Base-by-base conservation (phyloP, 2,329 filamentous ascomycete genomes). In the Clonostachys rosea region DNA sequence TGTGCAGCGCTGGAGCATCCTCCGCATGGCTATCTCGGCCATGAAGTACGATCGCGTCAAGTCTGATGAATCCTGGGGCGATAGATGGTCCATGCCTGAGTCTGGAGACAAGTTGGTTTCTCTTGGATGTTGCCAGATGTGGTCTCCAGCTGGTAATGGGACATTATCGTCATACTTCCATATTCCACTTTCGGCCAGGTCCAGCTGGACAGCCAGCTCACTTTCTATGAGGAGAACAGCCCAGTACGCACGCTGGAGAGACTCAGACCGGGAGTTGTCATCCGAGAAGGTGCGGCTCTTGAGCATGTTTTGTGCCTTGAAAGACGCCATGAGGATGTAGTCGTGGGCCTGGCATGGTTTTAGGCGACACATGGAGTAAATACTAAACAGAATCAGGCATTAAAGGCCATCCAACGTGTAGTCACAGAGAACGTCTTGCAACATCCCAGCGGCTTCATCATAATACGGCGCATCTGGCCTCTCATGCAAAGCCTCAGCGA, bases 1-100 rank as follows among this genome's bases (percentile, higher is more conserved):
- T 36, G 52, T 57, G 49, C 58, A 61, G 8, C 60, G 60, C 20
- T 60, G 56, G 5, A 61, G 54, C 57, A 62, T 60, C 13, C 57
- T 55, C 16, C 59, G 47, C 59, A 62, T 63, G 10, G 60, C 52
- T 20, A 62, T 62, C 43, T 57, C 14, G 17, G 36, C 36, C 14
- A 39, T n/a, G 14, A 39, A 18, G 36, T 39, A 39, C 10, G 36
- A 18, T 30, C 24, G 24, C 9, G 24, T 30, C 24, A 30, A 10
- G 24, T 30, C 9, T 10, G 24, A 3, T 30, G 24, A 30, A 30
- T 30, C 24, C 36, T 39, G 36, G 3, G 36, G 14, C 11, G 36
- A 39, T 18, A 39, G 12, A n/a, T n/a, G 14, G 17, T 39, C 36
- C 14, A n/a, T 18, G 11, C 7, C 7, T 18, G 36, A 39, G 14